Evolutionary conservation across 495 filamentous ascomycete species (phyloP), one percentile per base, ranked within the genome.

Genomic region (Penicillium soppii): DNA sequence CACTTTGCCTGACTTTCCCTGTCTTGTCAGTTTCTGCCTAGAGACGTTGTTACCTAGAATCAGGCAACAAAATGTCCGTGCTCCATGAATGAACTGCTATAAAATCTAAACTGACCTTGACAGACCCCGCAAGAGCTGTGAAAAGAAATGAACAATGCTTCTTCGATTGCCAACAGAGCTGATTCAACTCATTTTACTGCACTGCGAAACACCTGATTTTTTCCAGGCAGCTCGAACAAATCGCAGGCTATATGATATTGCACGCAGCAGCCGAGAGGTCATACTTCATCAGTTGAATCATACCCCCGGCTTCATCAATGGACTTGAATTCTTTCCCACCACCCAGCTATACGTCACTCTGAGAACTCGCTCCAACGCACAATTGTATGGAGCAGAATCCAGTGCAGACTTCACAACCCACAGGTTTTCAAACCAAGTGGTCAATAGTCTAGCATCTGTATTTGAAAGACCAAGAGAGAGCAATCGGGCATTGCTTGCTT

Each of bases 211-310:
- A 0, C 50, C 68, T 5, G 45, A 62, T 5, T 77, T 66, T 36
- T 47, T 75, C 17, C 69, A 77, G 33, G 54, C 58, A 4, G 62
- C 72, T 5, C 56, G 65, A 25, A 53, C 59, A 37, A 71, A 66
- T 42, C 68, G 57, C 13, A 43, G 53, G 44, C 79, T 96, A n/a
- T 90, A 94, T 79, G 88, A 89, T 75, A 76, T 95, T 57, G 91
- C 92, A 46, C 89, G 88, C 13, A 88, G 82, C 61, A 95, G 87
- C 30, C 64, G 69, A 9, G 59, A 69, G 36, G 55, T 69, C 3
- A 53, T 74, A 12, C 10, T 69, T 4, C 54, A 65, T 37, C 73
- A 73, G 36, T 47, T 77, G n/a, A 22, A 39, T 25, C 49, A 62
- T n/a, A 70, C 61, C 2, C 72, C 72, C 5, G 72, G 73, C 0